These are phyloP conservation scores for Erodium texanum DNA, from an alignment of 441 rosid species.

Conservation along the genomic window DNA sequence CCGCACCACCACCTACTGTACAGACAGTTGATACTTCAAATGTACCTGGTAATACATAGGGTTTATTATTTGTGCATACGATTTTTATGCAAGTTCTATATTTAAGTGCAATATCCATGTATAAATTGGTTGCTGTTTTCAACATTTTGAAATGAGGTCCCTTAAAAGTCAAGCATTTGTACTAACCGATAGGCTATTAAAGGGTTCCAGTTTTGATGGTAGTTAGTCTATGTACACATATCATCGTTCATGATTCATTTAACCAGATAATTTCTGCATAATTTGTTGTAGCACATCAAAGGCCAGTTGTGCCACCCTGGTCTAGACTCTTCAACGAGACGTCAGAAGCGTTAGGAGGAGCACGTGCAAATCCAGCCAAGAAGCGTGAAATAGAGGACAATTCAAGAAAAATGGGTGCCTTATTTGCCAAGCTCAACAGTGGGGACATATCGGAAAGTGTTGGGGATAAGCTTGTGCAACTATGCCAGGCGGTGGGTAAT, in stretches of 20 bases:
- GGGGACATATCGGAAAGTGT: conserved; percentile 91
- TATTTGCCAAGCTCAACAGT: conserved; percentile 83
- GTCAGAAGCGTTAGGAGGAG: conserved; percentile 82
- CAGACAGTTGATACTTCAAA: conserved; percentile 84
- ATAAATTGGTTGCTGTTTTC: not conserved
- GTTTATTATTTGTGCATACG: not conserved
- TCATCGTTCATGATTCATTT: not conserved
- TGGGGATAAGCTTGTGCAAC: conserved; percentile 77
- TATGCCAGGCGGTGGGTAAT: conserved; percentile 85
- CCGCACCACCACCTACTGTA: conserved; percentile 82
- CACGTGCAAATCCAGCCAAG: conserved; percentile 75
- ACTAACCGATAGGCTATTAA: not conserved
- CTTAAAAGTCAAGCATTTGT: not conserved
- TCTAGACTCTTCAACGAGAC: conserved; percentile 92
- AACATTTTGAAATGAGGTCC: not conserved
- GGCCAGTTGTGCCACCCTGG: conserved; percentile 57
- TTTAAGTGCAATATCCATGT: not conserved
- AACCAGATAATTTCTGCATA: conserved; percentile 8
- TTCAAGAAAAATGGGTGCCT: conserved; percentile 83
- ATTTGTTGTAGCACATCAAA: conserved; percentile 61
- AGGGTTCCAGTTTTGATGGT: not conserved
- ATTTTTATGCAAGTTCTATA: not conserved
- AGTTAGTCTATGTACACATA: not conserved
- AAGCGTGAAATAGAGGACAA: conserved; percentile 97
- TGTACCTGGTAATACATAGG: conserved; percentile 61